These are phyloP conservation scores for Fusarium heterosporum DNA, from an alignment of 2,329 filamentous ascomycete genomes.

Conservation along the genomic window DNA sequence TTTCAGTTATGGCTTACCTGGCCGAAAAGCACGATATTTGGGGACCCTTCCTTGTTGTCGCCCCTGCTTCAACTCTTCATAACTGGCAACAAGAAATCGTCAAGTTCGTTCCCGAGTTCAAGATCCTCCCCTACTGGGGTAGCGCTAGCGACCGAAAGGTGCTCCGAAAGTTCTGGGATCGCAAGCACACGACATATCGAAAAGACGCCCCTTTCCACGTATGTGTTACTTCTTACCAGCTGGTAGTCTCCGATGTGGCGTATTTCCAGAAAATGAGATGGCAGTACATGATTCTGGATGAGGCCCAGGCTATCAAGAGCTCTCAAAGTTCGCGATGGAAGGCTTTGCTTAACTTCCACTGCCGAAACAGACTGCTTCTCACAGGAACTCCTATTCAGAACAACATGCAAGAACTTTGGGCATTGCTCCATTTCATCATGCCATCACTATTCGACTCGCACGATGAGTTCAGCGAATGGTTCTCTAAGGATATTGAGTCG, in stretches of 20 bases:
- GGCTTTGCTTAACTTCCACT: slow-evolving; percentile 91
- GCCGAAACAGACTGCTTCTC: slow-evolving; percentile 90
- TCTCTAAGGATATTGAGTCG: slow-evolving; percentile 95
- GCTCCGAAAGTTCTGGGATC: slow-evolving; percentile 98
- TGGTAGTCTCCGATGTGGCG: slow-evolving; percentile 93
- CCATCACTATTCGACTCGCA: slow-evolving; percentile 97
- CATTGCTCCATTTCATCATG: slow-evolving; percentile 98
- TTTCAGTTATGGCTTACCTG: slow-evolving; percentile 98
- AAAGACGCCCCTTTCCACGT: slow-evolving; percentile 96
- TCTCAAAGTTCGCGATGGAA: slow-evolving; percentile 98
- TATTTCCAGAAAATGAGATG: slow-evolving; percentile 99
- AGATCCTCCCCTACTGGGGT: slow-evolving; percentile 98
- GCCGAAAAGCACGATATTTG: slow-evolving; percentile 98
- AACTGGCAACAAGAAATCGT: slow-evolving; percentile 99
- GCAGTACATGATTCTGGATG: slow-evolving; percentile 99
- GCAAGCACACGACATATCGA: slow-evolving; percentile 95
- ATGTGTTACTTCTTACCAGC: slow-evolving; percentile 94
- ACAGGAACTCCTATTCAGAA: slow-evolving; percentile 99
- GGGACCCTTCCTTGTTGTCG: slow-evolving; percentile 97
- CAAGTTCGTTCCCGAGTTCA: slow-evolving; percentile 93
- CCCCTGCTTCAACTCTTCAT: slow-evolving; percentile 94
- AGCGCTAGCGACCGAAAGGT: slow-evolving; percentile 94
- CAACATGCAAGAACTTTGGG: slow-evolving; percentile 99
- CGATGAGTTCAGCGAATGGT: slow-evolving; percentile 94
- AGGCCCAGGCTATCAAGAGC: slow-evolving; percentile 99